Percentiles rank a stretch among this genome's conserved stretches.
These are phyloP conservation scores for Trifolium fragiferum DNA, from an alignment of 306 rosid species.

Conservation along the genomic window DNA sequence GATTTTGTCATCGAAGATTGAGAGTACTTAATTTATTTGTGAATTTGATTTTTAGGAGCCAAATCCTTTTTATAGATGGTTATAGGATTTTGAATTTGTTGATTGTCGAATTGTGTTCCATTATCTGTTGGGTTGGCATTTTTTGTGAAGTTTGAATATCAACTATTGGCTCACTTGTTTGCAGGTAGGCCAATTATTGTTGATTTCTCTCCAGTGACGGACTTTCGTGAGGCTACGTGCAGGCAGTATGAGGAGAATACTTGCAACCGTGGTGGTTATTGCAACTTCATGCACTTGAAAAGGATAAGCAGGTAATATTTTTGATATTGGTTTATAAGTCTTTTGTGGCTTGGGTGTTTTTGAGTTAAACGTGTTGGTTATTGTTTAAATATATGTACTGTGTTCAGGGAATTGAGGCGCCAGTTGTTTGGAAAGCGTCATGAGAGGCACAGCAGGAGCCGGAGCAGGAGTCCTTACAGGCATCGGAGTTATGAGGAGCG, in stretches of 20 bases:
- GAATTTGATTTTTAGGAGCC: not conserved
- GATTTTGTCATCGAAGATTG: not conserved
- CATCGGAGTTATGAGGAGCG: conserved; percentile 75
- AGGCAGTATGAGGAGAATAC: conserved; percentile 79
- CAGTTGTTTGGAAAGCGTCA: conserved; percentile 60
- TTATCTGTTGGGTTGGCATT: not conserved
- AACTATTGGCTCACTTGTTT: not conserved
- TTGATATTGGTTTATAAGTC: too few relatives aligned
- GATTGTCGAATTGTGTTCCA: not conserved
- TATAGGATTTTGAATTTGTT: not conserved
- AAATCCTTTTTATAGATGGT: not conserved
- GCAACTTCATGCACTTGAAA: conserved; percentile 80
- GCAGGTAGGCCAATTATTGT: conserved; percentile 81
- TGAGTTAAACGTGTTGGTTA: not conserved
- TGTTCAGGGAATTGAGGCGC: conserved; percentile 68
- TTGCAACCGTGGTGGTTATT: conserved; percentile 78
- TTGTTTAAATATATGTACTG: not conserved
- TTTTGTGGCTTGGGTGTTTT: not conserved
- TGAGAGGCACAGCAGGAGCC: conserved; percentile 59
- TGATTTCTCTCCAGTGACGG: conserved; percentile 75
- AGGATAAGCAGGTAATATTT: conserved; percentile 61
- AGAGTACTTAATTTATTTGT: not conserved
- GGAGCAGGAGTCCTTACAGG: conserved; percentile 80
- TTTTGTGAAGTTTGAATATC: conserved; percentile 2
- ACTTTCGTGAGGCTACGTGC: conserved; percentile 77